A percentile compares a stretch with the other conserved stretches of the same genome.
Evolutionary conservation across 257 asterid species (phyloP).

Genomic region (Gentiana macrophylla): DNA sequence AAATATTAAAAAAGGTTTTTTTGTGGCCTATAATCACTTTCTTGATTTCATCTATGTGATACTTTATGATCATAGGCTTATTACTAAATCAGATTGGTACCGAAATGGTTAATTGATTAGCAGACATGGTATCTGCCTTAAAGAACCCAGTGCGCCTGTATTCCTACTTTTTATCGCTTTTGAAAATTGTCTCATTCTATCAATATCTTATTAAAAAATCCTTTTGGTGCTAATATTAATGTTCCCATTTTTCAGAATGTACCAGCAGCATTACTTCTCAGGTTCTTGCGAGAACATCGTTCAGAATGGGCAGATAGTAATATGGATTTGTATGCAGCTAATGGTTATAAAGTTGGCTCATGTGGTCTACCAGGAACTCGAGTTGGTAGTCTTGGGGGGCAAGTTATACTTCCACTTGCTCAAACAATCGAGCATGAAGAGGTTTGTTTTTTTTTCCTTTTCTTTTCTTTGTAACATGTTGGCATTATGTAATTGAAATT

Average conservation of each 20-base stretch:
- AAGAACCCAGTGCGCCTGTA: too few relatives aligned
- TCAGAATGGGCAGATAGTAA: constrained; percentile 93
- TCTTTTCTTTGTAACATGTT: too few relatives aligned
- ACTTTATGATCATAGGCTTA: too few relatives aligned
- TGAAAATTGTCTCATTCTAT: neutral
- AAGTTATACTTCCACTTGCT: constrained; percentile 77
- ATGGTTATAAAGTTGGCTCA: constrained; percentile 62
- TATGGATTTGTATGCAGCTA: constrained; percentile 73
- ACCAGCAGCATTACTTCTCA: constrained; percentile 77
- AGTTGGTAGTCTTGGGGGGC: constrained; percentile 61
- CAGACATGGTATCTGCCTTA: too few relatives aligned
- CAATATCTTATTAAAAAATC: neutral
- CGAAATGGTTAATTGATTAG: too few relatives aligned
- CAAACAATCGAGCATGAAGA: constrained; percentile 89
- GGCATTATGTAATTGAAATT: too few relatives aligned
- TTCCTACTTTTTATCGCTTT: neutral
- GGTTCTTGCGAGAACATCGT: constrained; percentile 81
- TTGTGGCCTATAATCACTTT: too few relatives aligned
- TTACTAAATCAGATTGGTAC: too few relatives aligned
- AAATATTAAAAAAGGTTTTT: too few relatives aligned
- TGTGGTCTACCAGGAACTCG: constrained; percentile 50
- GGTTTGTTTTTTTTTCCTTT: constrained; percentile 21
- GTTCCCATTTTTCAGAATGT: constrained; percentile 46
- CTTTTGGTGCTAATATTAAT: neutral
- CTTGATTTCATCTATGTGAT: too few relatives aligned